Percentiles rank a stretch among this genome's conserved stretches.
Conservation (phyloP, 2,329 filamentous ascomycete species). For the Colletotrichum incanum region DNA sequence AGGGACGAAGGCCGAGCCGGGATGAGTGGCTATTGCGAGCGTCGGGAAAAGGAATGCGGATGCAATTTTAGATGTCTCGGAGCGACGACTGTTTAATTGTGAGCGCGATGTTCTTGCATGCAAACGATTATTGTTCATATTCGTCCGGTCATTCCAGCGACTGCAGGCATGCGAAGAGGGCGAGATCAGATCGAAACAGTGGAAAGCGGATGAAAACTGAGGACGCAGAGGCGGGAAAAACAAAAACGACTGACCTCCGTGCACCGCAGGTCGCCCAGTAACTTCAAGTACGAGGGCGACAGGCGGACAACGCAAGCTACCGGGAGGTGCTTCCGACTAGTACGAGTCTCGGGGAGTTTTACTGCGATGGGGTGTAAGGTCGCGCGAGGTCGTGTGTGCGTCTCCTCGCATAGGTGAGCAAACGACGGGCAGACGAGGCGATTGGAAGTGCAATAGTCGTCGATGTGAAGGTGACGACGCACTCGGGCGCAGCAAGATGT, state of each 20-base stretch:
- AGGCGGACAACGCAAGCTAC: conserved; percentile 19
- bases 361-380: conserved; percentile 10
- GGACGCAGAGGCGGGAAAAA: conserved; percentile 1
- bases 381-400: neutral
- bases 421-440: neutral
- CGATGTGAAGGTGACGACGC: conserved; percentile 2
- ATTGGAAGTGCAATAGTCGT: neutral
- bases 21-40: conserved; percentile 10
- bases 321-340: conserved; percentile 9
- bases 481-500: conserved; percentile 17
- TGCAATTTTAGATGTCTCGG: conserved; percentile 37
- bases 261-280: conserved; percentile 32
- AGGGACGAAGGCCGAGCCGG: conserved; percentile 8
- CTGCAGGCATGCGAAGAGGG: conserved; percentile 15
- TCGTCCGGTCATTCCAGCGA: conserved; percentile 31
- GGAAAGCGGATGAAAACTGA: conserved; percentile 6
- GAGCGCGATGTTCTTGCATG: conserved; percentile 23
- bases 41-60: conserved; percentile 23
- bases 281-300: conserved; percentile 1
- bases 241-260: conserved; percentile 33
- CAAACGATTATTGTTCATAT: neutral
- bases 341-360: conserved; percentile 7
- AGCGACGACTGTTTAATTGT: conserved; percentile 33
- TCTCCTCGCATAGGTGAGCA: conserved; percentile 10
- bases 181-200: conserved; percentile 13